Base-by-base conservation (phyloP, 1,284 basidiomycete species). In the Prillingera fragicola region DNA sequence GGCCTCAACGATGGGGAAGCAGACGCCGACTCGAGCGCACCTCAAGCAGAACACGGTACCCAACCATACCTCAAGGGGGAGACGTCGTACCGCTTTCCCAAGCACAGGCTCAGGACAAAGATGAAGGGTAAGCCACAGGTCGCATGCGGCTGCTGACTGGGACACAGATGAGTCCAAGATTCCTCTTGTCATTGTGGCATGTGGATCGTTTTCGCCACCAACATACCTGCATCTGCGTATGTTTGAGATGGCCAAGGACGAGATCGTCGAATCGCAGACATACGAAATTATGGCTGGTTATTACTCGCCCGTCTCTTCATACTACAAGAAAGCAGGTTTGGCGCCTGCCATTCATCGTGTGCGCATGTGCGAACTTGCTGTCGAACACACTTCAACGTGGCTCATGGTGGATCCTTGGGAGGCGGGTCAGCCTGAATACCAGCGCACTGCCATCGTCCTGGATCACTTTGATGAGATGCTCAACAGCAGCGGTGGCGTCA, bases 211-310 rank as follows among this genome's bases (percentile, higher is more conserved):
- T 64, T 76, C 75, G 1, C 77, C 77, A 2, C 76, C 76, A 5
- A 78, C 77, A 2, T 78, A 78, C 52, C 70, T 77, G 25, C 77
- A 78, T 52, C 55, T 78, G 64, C 85, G 91, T 47, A 95, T 96
- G 87, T 96, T 95, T 71, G 91, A 95, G 70, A 95, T 96, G 91
- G 91, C 91, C 45, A 87, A 85, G 72, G 91, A 96, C 74, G 91
- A 89, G 62, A 81, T 89, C 47, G 80, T 89, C 41, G 91, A 95
- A 65, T 87, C 87, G 60, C 90, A 88, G 52, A 81, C 90, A 55
- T 94, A 87, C 63, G 91, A 95, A 74, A 84, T 96, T 59, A 78
- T 95, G 59, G 91, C 87, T 18, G 89, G 88, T 2, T 95, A 95
- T 73, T 83, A 95, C 62, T 91, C 87, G 62, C 91, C 91, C 27